Evolutionary conservation across 345 rosid genomes (phyloP), one percentile per base, ranked within the genome.

Genomic region (Syzygium oleosum): DNA sequence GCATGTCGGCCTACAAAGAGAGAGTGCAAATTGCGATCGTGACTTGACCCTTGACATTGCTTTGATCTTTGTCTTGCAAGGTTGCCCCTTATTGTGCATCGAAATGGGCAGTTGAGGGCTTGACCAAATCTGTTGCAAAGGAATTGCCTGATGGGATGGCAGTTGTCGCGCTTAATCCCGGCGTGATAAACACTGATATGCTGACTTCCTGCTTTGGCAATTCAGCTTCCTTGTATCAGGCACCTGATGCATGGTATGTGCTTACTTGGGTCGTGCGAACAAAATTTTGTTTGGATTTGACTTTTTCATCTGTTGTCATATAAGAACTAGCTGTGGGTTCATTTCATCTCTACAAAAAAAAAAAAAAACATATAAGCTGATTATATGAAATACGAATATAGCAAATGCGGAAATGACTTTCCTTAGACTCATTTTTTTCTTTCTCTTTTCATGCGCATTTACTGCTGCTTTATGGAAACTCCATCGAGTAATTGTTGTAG

Each of bases 61-160:
- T 78, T 77, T 87, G 34, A 73, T 31, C 16, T 55, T 55, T 53
- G 46, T 41, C 13, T 88, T 14, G 79, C 85, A 90, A 97, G 99
- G 99, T 97, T 87, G 98, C 99, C 84, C 99, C 99, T 83, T 97
- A 97, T 92, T 97, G 99, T 91, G 99, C 99, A 52, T 97, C 99
- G 2, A 97, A 97, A 92, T 97, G 99, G 99, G 99, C 99, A 11
- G 91, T 97, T 21, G 99, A 97, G 92, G 99, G 99, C 58, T 90
- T 97, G 88, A 94, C 96, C 78, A 94, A 96, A 90, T 93, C 99
- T 52, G 99, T 97, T 85, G 99, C 99, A 13, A 95, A 97, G 90
- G 99, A 97, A 87, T 77, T 97, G 87, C 97, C 92, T 29, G 97
- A 93, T 73, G 99, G 99, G 87, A 94, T 97, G 91, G 99, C 99